Evolutionary conservation across 2,329 filamentous ascomycete genomes (phyloP), one percentile per base, ranked within the genome.

Genomic region (Xylariaceae sp.): DNA sequence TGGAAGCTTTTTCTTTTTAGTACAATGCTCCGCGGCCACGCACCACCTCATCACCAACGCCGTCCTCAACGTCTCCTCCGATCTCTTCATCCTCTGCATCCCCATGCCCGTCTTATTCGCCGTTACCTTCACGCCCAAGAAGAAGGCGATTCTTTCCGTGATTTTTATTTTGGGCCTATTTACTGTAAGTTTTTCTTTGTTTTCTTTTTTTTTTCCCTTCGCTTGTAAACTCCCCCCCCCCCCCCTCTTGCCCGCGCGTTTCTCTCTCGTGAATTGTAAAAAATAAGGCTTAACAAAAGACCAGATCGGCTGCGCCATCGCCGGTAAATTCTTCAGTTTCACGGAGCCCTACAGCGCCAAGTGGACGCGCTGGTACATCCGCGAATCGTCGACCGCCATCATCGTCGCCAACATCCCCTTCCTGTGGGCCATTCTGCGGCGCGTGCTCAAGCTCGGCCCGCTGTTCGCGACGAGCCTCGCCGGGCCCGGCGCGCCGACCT

Each of bases 1-100:
- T 40, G 30, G 19, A 19, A 19, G 19, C 19, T 19, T 19, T 19
- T 19, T 19, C 19, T 19, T 19, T 19, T 3, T 31, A 78, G 76
- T 71, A 1, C 80, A 85, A 72, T 85, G 81, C 63, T 79, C 80
- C 1, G 77, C 80, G 0, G 75, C 79, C 1, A 72, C 76, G 12
- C 72, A 81, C 62, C 83, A 83, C 61, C 73, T 82, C 8, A 82
- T 83, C 49, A 77, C 79, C 12, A 81, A 84, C 55, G 76, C 79
- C 1, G 72, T 75, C 3, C 76, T 85, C 64, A 85, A 86, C 60
- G 77, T 85, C 47, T 76, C 78, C 2, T 83, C 80, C 30, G 83
- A 85, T 59, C 39, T 83, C 2, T 74, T 80, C 70, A 84, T 86
- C 64, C 76, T 85, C 31, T 63, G 74, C 3, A 76, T 85, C 26